Base-by-base conservation (phyloP, 192 early-diverging fungal species). In the Backusella sp. region DNA sequence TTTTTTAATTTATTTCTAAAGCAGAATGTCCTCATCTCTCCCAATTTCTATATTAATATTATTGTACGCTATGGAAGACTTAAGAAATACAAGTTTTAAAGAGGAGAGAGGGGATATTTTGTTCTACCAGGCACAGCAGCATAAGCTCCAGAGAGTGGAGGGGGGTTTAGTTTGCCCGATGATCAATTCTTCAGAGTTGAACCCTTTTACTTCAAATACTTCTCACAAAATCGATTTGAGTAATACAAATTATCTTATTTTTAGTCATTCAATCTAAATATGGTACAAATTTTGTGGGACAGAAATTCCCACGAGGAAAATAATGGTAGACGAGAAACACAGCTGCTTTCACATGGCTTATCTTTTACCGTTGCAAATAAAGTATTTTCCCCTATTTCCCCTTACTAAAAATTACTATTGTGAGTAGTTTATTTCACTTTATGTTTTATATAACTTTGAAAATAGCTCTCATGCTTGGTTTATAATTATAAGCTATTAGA, bases 321-420 rank as follows among this genome's bases (percentile, higher is more conserved):
- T 62, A 62, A 26, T 62, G 56, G 56, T 28, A 62, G 56, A 23
- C 56, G 56, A 62, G 26, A 62, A 62, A 11, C 11, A 23, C 56
- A 62, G 56, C 56, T 62, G 56, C 56, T 62, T 62, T 62, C 56
- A 62, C 56, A 62, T 62, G 56, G 56, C 56, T 59, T 19, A 26
- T 59, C 53, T 59, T 14, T 11, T 26, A 59, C 21, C 56, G 12
- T 59, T 59, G 23, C 56, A 23, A 62, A 62, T 62, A 62, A 26
- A 14, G 56, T 62, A 62, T 28, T 4, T 14, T 12, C 56, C 12
- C 3, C 26, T 5, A 12, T 62, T 28, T 62, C 23, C 26, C 3
- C 56, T 62, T 62, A 28, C 56, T 62, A 62, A 62, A 62, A 62
- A 26, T 62, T 26, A 4, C 23, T 28, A 28, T 28, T 62, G 56